phyloP scores from a whole-genome alignment of 2,329 filamentous ascomycete species.

The Conoideocrella luteorostrata region DNA sequence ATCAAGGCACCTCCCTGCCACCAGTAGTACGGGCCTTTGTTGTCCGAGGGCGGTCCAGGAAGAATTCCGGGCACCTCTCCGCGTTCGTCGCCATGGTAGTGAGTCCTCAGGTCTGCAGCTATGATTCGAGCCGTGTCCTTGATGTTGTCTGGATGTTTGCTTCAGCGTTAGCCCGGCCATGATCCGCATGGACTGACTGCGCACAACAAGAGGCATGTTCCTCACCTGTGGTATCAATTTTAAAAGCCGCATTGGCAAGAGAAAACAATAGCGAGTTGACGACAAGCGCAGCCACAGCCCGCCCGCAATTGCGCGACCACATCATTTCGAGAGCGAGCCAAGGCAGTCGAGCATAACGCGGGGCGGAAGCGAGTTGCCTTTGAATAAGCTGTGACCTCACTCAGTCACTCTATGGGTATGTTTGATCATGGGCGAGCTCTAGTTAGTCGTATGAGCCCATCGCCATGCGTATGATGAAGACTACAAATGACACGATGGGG shows the following conservation, averaged over 20 bases:
- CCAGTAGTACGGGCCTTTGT: slow-evolving; percentile 43
- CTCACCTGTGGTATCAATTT: background rate
- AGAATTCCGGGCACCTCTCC: slow-evolving; percentile 32
- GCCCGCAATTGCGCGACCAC: background rate
- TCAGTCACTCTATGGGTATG: too few species aligned
- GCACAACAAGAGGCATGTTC: too few species aligned
- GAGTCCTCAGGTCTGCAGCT: slow-evolving; percentile 29
- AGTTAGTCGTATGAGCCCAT: too few species aligned
- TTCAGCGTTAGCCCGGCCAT: background rate
- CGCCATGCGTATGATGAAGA: too few species aligned
- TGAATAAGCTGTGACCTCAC: background rate
- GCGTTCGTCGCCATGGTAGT: slow-evolving; percentile 30
- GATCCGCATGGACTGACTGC: too few species aligned
- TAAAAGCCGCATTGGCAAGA: background rate
- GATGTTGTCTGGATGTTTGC: background rate
- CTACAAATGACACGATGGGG: too few species aligned
- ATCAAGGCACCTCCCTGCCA: slow-evolving; percentile 59
- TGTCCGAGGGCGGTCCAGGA: slow-evolving; percentile 28
- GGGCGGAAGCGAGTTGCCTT: background rate
- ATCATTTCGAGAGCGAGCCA: background rate
- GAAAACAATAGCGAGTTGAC: background rate
- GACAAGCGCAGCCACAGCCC: background rate
- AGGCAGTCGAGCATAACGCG: background rate
- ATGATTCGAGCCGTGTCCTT: slow-evolving; percentile 12
- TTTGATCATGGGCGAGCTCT: too few species aligned